Base-by-base conservation (phyloP, 371 early-diverging fungal species). In the Actinomortierella wolfii region DNA sequence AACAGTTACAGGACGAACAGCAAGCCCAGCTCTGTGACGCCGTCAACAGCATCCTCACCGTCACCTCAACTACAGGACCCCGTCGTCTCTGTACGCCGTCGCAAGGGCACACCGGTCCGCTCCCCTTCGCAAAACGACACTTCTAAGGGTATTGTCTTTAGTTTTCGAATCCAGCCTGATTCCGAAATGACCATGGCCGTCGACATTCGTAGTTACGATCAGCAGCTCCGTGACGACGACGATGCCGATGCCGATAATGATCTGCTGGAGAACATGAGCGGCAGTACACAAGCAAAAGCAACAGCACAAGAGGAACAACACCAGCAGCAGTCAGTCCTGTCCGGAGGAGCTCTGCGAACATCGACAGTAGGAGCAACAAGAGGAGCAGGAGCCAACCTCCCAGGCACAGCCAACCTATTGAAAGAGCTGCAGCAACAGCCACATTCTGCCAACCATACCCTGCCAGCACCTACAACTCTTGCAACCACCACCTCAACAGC, bases 141-240 rank as follows among this genome's bases (percentile, higher is more conserved):
- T 26, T 59, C 73, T 42, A 73, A 73, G 46, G 73, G 66, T 59
- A 65, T 73, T 50, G 67, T 73, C 57, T 62, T 62, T 58, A 64
- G 64, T 18, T 66, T 66, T 44, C 63, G 67, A 49, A 62, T 71
- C 67, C 56, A 73, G 59, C 55, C 57, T 18, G 67, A 66, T 43
- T 49, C 73, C 52, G 66, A 66, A 64, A 64, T 69, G 55, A 64
- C 63, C 56, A 59, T 66, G 66, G 64, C 66, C 23, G 62, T 73
- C 39, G 67, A 73, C 57, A 73, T 73, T 49, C 69, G 53, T 43
- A 60, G 67, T 25, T 66, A 66, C 45, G 67, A 66, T 62, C 67
- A 58, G 49, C 51, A 57, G 24, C 34, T 34, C 34, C 34, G 34
- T 34, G 34, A 34, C 34, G 34, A 34, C 34, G 34, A 34, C 34